phyloP scores from a whole-genome alignment of 1,139 yeast genomes.

The Geotrichum australiense region DNA sequence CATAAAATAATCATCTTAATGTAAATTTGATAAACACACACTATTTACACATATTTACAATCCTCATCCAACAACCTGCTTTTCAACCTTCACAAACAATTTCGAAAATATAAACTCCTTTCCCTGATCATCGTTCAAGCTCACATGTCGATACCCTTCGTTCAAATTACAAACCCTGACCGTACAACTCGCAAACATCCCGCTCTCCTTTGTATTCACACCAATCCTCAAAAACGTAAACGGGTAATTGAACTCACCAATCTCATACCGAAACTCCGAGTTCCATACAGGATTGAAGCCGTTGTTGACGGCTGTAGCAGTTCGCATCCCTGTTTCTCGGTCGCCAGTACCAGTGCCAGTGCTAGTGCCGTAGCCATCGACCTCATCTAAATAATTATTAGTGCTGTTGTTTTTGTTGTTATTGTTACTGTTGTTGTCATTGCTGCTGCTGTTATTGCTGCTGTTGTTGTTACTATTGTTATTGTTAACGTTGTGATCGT shows the following conservation, averaged over 20 bases:
- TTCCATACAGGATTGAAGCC: conserved; percentile 90
- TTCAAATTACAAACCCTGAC: conserved; percentile 50
- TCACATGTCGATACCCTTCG: conserved; percentile 74
- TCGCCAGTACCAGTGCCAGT: background rate
- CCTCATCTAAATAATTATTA: background rate
- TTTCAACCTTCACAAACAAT: conserved; percentile 46
- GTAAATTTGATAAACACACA: too few relatives aligned
- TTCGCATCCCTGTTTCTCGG: conserved; percentile 26
- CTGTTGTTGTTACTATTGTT: background rate
- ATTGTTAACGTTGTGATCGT: background rate
- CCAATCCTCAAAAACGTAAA: conserved; percentile 49
- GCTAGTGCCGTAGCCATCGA: background rate
- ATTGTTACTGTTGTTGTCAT: background rate
- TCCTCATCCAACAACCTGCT: too few relatives aligned
- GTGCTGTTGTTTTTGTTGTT: conserved; percentile 1
- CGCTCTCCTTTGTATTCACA: conserved; percentile 34
- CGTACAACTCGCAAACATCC: conserved; percentile 52
- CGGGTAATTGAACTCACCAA: conserved; percentile 38
- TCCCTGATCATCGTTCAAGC: conserved; percentile 68
- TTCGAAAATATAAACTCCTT: conserved; percentile 78
- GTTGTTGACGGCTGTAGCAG: conserved; percentile 45
- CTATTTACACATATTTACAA: too few relatives aligned
- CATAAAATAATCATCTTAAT: too few relatives aligned
- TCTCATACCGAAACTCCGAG: conserved; percentile 41
- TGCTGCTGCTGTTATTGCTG: background rate